Evolutionary conservation across 208 protist genomes (phyloP), one percentile per base, ranked within the genome.

Genomic region (Leptomonas seymouri): DNA sequence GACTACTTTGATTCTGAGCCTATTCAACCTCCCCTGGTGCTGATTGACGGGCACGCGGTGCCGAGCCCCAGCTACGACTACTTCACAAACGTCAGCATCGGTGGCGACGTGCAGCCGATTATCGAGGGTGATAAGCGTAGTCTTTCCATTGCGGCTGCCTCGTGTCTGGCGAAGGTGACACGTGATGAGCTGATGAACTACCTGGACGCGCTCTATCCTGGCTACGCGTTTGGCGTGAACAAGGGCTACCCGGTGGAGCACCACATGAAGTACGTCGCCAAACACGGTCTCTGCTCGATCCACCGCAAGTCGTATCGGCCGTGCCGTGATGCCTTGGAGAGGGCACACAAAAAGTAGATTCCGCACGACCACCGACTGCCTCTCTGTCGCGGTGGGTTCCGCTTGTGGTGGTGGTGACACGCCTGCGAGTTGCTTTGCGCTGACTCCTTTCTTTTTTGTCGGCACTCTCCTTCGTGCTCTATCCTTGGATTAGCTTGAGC

Each of bases 151-250:
- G 90, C 93, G 1, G 89, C 89, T 14, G 93, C 93, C 3, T 96
- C 90, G 12, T 95, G 90, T 79, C 77, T 97, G 36, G 90, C 90
- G 11, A 97, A 97, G 81, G 91, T 94, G 20, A 76, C 85, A 11
- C 89, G 93, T 18, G 93, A 97, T 62, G 90, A 94, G 45, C 80
- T 93, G 9, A 95, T 97, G 90, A 84, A 82, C 34, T 90, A 91
- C 61, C 64, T 96, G 23, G 80, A 85, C 27, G 76, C 42, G 16
- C 74, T 93, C 42, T 96, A 93, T 77, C 90, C 93, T 0, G 83
- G 45, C 50, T 97, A 96, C 71, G 73, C 80, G 60, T 93, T 97
- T 58, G 78, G 48, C 12, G 84, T 86, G 34, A 92, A 97, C 74
- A 93, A 94, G 51, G 90, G 90, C 3, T 97, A 97, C 76, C 90